phyloP scores from a whole-genome alignment of 2,329 filamentous ascomycete species.

The Ophiosphaerella herpotricha region DNA sequence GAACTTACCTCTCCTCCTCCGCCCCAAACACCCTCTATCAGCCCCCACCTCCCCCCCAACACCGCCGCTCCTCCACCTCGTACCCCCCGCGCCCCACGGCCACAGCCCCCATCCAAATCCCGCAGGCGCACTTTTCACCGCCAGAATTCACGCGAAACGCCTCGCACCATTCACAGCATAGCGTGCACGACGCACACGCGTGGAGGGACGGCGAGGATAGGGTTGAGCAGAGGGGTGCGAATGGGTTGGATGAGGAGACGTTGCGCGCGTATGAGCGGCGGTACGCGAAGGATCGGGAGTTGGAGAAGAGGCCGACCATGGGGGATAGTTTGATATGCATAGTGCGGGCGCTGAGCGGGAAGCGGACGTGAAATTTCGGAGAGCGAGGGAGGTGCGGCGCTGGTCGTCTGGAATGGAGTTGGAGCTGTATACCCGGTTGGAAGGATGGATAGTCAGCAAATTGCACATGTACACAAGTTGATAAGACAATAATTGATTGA shows the following conservation, averaged over 20 bases:
- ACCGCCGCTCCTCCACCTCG: neutral
- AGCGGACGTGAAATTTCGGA: conserved; percentile 2
- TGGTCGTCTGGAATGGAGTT: neutral
- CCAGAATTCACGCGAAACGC: conserved; percentile 7
- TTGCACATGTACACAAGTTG: neutral
- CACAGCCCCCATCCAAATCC: conserved; percentile 7
- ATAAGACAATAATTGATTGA: too few species aligned
- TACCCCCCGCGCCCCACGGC: neutral
- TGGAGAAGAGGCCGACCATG: conserved; percentile 34
- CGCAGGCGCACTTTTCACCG: conserved; percentile 1
- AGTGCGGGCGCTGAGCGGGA: conserved; percentile 12
- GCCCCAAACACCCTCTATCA: neutral
- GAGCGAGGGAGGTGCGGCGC: neutral
- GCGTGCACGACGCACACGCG: conserved; percentile 9
- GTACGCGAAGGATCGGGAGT: conserved; percentile 19
- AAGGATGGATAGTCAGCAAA: too few species aligned
- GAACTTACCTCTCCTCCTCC: conserved; percentile 6
- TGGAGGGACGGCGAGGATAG: conserved; percentile 11
- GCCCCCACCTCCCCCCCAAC: neutral
- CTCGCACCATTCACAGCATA: conserved; percentile 8
- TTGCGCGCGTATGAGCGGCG: conserved; percentile 17
- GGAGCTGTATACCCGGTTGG: neutral
- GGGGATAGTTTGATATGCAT: conserved; percentile 30
- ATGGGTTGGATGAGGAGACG: conserved; percentile 20
- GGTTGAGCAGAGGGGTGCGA: conserved; percentile 2